Percentiles rank a stretch among this genome's conserved stretches.
phyloP scores from a whole-genome alignment of 495 filamentous ascomycete genomes.

The Penicillium flavigenum region DNA sequence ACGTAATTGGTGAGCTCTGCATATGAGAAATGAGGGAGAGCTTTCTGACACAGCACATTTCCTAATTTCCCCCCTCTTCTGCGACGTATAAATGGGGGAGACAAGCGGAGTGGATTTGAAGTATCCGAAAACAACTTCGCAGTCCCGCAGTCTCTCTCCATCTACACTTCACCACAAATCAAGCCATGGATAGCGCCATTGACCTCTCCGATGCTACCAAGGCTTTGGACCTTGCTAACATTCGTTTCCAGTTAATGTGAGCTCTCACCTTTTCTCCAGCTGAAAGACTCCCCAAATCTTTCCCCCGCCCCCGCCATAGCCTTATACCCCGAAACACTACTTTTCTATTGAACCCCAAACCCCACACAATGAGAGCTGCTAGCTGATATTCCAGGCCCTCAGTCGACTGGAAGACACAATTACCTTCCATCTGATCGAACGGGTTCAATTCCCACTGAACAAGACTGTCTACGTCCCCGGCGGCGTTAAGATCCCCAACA shows the following conservation, averaged over 20 bases:
- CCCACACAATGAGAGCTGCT: not conserved
- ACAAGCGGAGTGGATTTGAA: slow-evolving; percentile 3
- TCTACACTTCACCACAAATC: slow-evolving; percentile 13
- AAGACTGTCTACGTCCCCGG: slow-evolving; percentile 79
- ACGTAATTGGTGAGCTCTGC: not conserved
- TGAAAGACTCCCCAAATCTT: not conserved
- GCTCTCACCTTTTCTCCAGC: slow-evolving; percentile 20
- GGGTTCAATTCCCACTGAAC: slow-evolving; percentile 95
- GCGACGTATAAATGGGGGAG: slow-evolving; percentile 1
- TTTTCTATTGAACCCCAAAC: not conserved
- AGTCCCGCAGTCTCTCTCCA: slow-evolving; percentile 10
- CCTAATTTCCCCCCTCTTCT: not conserved
- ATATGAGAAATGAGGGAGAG: not conserved
- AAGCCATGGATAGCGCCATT: slow-evolving; percentile 82
- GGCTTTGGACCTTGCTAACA: slow-evolving; percentile 86
- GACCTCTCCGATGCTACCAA: slow-evolving; percentile 79
- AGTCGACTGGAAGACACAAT: slow-evolving; percentile 98
- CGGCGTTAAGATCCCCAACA: slow-evolving; percentile 74
- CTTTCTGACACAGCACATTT: not conserved
- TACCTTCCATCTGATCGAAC: slow-evolving; percentile 96
- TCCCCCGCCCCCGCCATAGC: slow-evolving; percentile 17
- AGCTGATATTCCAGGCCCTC: slow-evolving; percentile 16
- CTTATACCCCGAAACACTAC: slow-evolving; percentile 2
- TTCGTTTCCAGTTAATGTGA: slow-evolving; percentile 94
- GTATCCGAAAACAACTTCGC: slow-evolving; percentile 22